Evolutionary conservation across 495 filamentous ascomycete species (phyloP), one percentile per base, ranked within the genome.

Genomic region (Daldinia vernicosa): DNA sequence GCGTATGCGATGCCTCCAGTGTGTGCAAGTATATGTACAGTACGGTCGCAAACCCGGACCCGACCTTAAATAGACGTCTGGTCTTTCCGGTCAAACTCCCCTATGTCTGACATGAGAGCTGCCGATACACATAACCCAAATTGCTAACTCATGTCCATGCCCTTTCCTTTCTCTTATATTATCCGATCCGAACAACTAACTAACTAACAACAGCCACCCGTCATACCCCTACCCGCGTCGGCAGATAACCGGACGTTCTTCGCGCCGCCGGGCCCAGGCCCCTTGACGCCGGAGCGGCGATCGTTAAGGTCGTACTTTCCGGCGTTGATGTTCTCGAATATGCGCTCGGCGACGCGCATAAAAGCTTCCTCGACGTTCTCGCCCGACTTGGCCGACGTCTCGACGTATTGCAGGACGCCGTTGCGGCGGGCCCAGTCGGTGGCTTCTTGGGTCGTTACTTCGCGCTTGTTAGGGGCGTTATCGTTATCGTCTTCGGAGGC

Each of bases 261-360:
- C 33, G 87, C 88, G 14, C 90, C 89, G 33, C 66, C 70, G 15
- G 76, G 76, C 4, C 71, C 79, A 1, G 79, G 82, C 2, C 80
- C 82, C 79, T 97, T 98, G 39, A 99, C 95, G n/a, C 95, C 95
- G 63, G 90, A 93, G 72, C 95, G 87, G 70, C 94, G 87, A 80
- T 98, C 95, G 80, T 97, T 96, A 69, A 99, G 83, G 80, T 98
- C 94, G 79, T 98, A 98, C 74, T 87, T 92, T 3, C 95, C 95
- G 24, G 90, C 89, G 80, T 97, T 93, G 63, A 99, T 97, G 79
- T 97, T 98, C 78, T 92, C 88, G 81, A 94, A 97, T 68, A 99
- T 98, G 71, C 93, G 85, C 82, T 97, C 92, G 35, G 95, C 94
- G 33, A 97, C 93, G 74, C 95, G 89, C 76, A 96, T 85, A 74